Conservation (phyloP, 495 filamentous ascomycete genomes). For the Chaetomium cochliodes region DNA sequence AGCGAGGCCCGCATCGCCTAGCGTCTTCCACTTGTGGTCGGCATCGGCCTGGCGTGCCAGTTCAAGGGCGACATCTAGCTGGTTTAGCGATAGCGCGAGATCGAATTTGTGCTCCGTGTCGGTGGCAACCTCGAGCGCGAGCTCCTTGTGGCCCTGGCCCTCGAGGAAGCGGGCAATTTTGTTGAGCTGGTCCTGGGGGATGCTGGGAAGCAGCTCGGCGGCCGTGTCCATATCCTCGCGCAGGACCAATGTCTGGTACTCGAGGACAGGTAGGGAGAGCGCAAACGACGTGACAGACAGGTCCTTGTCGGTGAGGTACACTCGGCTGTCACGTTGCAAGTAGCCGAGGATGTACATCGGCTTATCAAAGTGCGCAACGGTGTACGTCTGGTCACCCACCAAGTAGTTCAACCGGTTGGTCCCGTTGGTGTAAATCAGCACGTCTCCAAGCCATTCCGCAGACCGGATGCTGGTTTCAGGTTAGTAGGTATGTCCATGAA, state of each 20-base stretch:
- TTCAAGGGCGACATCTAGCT: conserved; percentile 78
- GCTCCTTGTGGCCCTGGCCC: conserved; percentile 92
- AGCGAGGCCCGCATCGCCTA: conserved; percentile 85
- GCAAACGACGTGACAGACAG: conserved; percentile 86
- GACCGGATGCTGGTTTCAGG: conserved; percentile 65
- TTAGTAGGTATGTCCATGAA: conserved; percentile 20
- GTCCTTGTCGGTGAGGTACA: conserved; percentile 95
- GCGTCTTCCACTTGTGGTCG: conserved; percentile 96
- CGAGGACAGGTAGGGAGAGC: conserved; percentile 88
- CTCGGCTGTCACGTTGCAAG: conserved; percentile 84
- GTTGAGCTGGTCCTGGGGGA: conserved; percentile 88
- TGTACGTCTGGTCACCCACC: conserved; percentile 97
- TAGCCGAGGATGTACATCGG: conserved; percentile 95
- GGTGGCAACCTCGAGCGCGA: conserved; percentile 93
- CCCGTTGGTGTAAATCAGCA: conserved; percentile 96
- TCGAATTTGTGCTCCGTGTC: conserved; percentile 97
- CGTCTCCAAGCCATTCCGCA: conserved; percentile 98
- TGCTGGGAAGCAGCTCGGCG: conserved; percentile 74
- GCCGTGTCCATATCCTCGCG: conserved; percentile 94
- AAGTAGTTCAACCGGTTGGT: conserved; percentile 98
- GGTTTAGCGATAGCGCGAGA: conserved; percentile 76
- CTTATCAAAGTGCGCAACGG: conserved; percentile 95
- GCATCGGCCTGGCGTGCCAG: conserved; percentile 80
- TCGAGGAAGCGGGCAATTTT: conserved; percentile 98
- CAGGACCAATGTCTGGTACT: conserved; percentile 95